Base-by-base conservation (phyloP, 2,329 filamentous ascomycete species). In the Neoascochyta sp. region DNA sequence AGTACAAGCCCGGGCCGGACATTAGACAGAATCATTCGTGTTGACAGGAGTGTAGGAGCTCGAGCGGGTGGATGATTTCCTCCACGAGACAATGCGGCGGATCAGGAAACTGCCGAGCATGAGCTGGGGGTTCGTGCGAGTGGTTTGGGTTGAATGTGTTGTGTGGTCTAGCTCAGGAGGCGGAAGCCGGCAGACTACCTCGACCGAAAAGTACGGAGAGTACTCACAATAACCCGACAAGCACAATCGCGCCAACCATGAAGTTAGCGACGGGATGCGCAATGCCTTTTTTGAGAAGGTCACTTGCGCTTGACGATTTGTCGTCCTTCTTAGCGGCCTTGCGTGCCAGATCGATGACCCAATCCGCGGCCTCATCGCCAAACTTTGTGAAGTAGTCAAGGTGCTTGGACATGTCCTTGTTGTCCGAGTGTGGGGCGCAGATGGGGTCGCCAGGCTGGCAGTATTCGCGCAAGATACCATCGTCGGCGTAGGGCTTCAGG, bases 391-490 rank as follows among this genome's bases (percentile, higher is more conserved):
- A 76, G 39, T 82, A 82, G 27, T 74, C 68, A 43, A 79, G 69
- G 50, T 81, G 78, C 7, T 71, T 70, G 36, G 70, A 68, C 25
- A 70, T 67, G 38, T 79, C 65, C 41, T 67, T 76, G 28, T 51
- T 31, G 7, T 42, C 23, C 9, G 43, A 44, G 5, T 74, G 75
- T 0, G 50, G 47, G 50, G 75, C 81, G 65, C 78, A 82, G 55
- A 78, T 81, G 0, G 77, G 76, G 38, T 81, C 78, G 3, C 70
- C 49, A 4, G 70, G 63, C 44, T 82, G 78, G 52, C 78, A 82
- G 66, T 81, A 82, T 6, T 75, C 76, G 59, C 78, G 65, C 36
- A 81, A 73, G 43, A 73, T 74, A 7, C 52, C 55, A 3, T 72
- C 68, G 15, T 54, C 40, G 14, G 35, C 43, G 22, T 50, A 53